These are phyloP conservation scores for Calonectria crousiana DNA, from an alignment of 2,329 filamentous ascomycete species.

Conservation along the genomic window DNA sequence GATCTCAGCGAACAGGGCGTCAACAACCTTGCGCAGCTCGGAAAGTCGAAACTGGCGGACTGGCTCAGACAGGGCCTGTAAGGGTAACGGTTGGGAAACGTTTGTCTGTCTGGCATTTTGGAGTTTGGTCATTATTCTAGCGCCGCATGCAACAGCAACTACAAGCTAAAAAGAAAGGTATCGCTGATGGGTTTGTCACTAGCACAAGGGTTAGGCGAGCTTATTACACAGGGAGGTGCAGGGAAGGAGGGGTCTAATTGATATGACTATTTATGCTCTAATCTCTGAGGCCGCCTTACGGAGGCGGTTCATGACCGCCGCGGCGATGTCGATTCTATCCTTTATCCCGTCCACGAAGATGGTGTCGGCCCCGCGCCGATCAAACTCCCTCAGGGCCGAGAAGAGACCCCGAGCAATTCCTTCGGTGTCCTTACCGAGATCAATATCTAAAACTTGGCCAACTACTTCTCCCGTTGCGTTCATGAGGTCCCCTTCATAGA, in stretches of 20 bases:
- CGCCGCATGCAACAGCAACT: conserved; percentile 43
- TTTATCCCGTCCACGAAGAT: conserved; percentile 93
- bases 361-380: conserved; percentile 80
- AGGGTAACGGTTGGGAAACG: conserved; percentile 34
- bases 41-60: conserved; percentile 91
- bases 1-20: conserved; percentile 96
- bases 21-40: conserved; percentile 93
- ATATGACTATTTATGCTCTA: conserved; percentile 57
- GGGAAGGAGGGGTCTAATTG: conserved; percentile 44
- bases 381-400: conserved; percentile 86
- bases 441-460: conserved; percentile 73
- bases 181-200: conserved; percentile 38
- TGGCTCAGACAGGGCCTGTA: conserved; percentile 87
- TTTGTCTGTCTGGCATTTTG: conserved; percentile 32
- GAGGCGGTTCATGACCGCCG: conserved; percentile 87
- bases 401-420: conserved; percentile 90
- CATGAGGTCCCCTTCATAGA: conserved; percentile 56
- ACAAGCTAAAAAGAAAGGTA: conserved; percentile 39
- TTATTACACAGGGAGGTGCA: conserved; percentile 42
- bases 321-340: conserved; percentile 84
- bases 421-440: conserved; percentile 77
- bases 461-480: conserved; percentile 47
- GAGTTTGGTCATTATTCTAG: conserved; percentile 46
- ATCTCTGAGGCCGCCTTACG: conserved; percentile 80
- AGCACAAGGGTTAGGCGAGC: conserved; percentile 31